Percentiles rank a stretch among this genome's conserved stretches.
Evolutionary conservation across 2,329 filamentous ascomycete species (phyloP).

Genomic region (Nigrospora sphaerica): DNA sequence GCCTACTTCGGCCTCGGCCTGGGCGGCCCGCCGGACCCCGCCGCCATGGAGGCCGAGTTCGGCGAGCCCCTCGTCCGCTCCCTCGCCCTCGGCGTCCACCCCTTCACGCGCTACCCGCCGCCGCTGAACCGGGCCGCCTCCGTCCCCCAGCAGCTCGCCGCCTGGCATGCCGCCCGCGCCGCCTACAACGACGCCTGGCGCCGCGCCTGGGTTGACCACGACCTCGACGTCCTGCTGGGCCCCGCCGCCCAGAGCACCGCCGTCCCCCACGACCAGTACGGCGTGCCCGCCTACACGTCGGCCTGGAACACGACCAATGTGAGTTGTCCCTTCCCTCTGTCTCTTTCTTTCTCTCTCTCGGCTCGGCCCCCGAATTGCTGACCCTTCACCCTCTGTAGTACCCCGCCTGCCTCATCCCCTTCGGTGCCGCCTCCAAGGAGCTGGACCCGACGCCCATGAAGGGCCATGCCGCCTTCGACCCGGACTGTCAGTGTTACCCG

Average conservation of each 20-base stretch:
- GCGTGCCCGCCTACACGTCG: conserved; percentile 35
- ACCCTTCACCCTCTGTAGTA: conserved; percentile 24
- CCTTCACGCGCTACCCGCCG: conserved; percentile 17
- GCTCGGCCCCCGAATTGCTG: not conserved
- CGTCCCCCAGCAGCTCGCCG: conserved; percentile 28
- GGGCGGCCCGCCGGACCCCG: conserved; percentile 16
- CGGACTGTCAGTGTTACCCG: conserved; percentile 21
- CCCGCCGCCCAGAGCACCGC: conserved; percentile 42
- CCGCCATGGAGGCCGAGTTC: conserved; percentile 18
- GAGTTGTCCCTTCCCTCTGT: conserved; percentile 12
- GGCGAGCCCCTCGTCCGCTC: conserved; percentile 37
- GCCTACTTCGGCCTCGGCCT: conserved; percentile 26
- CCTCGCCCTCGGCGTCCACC: conserved; percentile 15
- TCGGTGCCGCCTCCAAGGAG: conserved; percentile 30
- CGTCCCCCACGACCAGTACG: conserved; percentile 42
- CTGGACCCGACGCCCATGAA: conserved; percentile 26
- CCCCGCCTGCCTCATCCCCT: conserved; percentile 41
- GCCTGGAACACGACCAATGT: conserved; percentile 46
- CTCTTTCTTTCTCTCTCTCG: not conserved
- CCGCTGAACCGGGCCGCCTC: conserved; percentile 22
- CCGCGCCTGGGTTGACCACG: conserved; percentile 29
- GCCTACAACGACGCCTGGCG: conserved; percentile 31
- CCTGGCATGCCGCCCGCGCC: conserved; percentile 27
- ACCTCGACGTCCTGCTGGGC: conserved; percentile 43
- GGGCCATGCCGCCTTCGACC: conserved; percentile 15